Evolutionary conservation across 768 basidiomycete genomes (phyloP), one percentile per base, ranked within the genome.

Genomic region (Symmetrospora coprosmae): DNA sequence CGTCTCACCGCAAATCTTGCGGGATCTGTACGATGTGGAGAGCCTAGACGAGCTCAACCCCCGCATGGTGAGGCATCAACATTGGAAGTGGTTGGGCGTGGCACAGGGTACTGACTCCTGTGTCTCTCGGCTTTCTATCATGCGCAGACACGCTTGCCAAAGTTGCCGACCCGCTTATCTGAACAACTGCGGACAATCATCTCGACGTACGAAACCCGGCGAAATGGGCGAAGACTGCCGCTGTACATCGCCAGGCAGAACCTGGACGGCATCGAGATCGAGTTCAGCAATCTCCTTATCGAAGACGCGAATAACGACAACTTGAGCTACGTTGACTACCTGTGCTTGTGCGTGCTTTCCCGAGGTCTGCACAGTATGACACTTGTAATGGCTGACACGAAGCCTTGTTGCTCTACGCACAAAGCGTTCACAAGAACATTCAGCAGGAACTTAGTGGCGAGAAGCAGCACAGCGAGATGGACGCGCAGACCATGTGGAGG

Each of bases 241-340:
- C 67, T 90, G 66, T 74, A 81, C 34, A 77, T 97, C 27, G 86
- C 87, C 0, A 80, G 94, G 8, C 94, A 97, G 71, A 87, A 94
- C 70, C 76, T 90, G 71, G 94, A 99, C 69, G 92, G 69, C 4
- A 46, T 51, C 34, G 56, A 60, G 74, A 80, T 97, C 43, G 94
- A 97, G 72, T 96, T 92, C 68, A 86, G 85, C 65, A 94, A 99
- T 74, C 86, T 94, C 86, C 78, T 99, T 13, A 82, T 94, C 25
- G 94, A 99, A 75, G 94, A 99, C 73, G 81, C 84, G 71, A 99
- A 99, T 70, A 94, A 92, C 67, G 90, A 86, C n/a, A 84, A 83
- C 0, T 79, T 91, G 81, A 83, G 86, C 1, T 94, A 92, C 73
- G 73, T 83, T 4, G 88, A 94, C 71, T 90, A 66, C 59, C 61